Percentiles rank a stretch among this genome's conserved stretches.
These are phyloP conservation scores for Schizothecium vesticola DNA, from an alignment of 495 filamentous ascomycete genomes.

Conservation along the genomic window DNA sequence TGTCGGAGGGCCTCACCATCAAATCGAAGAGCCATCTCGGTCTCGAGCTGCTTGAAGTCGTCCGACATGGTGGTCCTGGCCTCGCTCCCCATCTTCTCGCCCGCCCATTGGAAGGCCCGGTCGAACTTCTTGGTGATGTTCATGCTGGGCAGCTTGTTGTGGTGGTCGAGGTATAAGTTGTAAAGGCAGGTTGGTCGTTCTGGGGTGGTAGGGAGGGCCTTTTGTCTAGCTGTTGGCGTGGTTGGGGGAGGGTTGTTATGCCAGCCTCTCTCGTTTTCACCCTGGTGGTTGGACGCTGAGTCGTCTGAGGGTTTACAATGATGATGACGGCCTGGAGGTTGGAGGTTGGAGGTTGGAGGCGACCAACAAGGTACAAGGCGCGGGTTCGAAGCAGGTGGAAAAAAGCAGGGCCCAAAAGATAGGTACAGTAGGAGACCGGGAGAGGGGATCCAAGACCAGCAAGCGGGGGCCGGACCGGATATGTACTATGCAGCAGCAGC, in stretches of 20 bases:
- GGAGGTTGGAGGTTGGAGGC: background rate
- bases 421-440: background rate
- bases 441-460: background rate
- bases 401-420: too few relatives aligned
- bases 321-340: background rate
- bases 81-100: constrained; percentile 94
- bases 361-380: background rate
- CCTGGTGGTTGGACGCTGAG: constrained; percentile 1
- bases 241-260: background rate
- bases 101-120: constrained; percentile 97
- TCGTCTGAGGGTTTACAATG: constrained; percentile 4
- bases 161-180: background rate
- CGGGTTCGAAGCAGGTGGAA: background rate
- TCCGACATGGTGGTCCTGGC: constrained; percentile 83
- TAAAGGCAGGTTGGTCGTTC: background rate
- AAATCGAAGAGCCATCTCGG: constrained; percentile 86
- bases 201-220: background rate
- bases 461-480: constrained; percentile 14
- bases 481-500: constrained; percentile 9
- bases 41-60: constrained; percentile 88
- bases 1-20: constrained; percentile 58
- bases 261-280: background rate
- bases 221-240: background rate
- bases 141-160: constrained; percentile 46
- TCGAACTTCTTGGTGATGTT: constrained; percentile 95